These are phyloP conservation scores for Yarrowia sp. DNA, from an alignment of 805 yeast species.

Conservation along the genomic window DNA sequence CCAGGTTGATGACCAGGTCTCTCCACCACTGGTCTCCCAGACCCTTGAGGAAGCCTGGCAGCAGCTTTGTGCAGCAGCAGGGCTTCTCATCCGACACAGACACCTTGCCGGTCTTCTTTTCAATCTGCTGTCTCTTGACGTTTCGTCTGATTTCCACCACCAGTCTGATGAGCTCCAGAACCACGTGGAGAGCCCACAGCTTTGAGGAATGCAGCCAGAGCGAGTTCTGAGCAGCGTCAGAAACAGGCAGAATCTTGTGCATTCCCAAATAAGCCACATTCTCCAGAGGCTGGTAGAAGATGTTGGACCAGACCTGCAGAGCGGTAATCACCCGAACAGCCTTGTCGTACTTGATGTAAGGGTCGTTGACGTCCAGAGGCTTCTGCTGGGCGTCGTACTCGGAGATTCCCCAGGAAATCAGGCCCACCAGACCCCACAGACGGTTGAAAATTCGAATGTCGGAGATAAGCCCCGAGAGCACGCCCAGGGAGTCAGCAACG, in stretches of 20 bases:
- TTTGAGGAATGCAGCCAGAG: slow-evolving; percentile 40
- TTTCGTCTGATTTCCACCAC: slow-evolving; percentile 29
- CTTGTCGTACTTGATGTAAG: slow-evolving; percentile 31
- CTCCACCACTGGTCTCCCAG: slow-evolving; percentile 28
- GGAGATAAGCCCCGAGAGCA: slow-evolving; percentile 35
- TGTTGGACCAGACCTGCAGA: slow-evolving; percentile 40
- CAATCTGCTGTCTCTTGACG: slow-evolving; percentile 29
- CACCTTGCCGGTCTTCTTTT: slow-evolving; percentile 13
- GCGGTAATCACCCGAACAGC: slow-evolving; percentile 37
- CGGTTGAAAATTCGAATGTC: slow-evolving; percentile 43
- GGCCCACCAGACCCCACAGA: slow-evolving; percentile 41
- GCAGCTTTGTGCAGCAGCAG: not conserved
- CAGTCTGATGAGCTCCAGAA: slow-evolving; percentile 37
- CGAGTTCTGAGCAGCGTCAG: slow-evolving; percentile 32
- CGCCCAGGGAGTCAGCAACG: slow-evolving; percentile 26
- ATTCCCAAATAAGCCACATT: slow-evolving; percentile 43
- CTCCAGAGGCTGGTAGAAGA: slow-evolving; percentile 44
- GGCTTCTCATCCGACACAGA: not conserved
- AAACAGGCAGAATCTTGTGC: slow-evolving; percentile 39
- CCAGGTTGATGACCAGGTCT: slow-evolving; percentile 39
- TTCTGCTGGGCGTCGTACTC: slow-evolving; percentile 36
- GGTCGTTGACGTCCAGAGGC: slow-evolving; percentile 11
- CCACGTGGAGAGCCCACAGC: slow-evolving; percentile 42
- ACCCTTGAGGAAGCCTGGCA: slow-evolving; percentile 5
- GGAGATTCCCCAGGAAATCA: slow-evolving; percentile 41